Evolutionary conservation across 805 yeast species (phyloP).

Genomic region (Zygoascus bituminiphila): DNA sequence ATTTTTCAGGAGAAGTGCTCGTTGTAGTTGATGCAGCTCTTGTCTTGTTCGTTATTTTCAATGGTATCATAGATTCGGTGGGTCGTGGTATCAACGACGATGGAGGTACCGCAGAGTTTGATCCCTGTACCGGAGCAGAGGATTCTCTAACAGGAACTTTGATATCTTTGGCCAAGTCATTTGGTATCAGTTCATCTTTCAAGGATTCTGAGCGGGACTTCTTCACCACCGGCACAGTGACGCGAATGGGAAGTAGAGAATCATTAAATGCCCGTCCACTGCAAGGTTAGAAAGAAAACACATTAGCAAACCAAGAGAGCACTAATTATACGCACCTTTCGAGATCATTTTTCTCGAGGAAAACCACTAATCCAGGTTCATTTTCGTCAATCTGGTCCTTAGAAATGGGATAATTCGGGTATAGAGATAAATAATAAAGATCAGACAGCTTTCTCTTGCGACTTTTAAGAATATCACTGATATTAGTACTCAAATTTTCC

Average conservation of each 20-base stretch:
- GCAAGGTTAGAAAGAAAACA: not conserved
- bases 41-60: not conserved
- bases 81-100: not conserved
- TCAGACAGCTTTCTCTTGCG: constrained; percentile 55
- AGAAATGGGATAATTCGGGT: constrained; percentile 41
- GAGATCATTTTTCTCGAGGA: constrained; percentile 45
- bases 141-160: not conserved
- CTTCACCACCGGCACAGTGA: not conserved
- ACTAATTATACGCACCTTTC: constrained; percentile 34
- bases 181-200: not conserved
- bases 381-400: constrained; percentile 31
- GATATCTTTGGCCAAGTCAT: not conserved
- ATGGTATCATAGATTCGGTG: not conserved
- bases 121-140: not conserved
- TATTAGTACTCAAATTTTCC: not conserved
- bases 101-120: not conserved
- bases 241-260: not conserved
- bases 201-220: not conserved
- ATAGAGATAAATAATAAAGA: constrained; percentile 48
- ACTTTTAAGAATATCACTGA: constrained; percentile 20
- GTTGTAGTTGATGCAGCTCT: too few species aligned
- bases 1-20: not conserved
- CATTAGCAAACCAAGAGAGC: not conserved
- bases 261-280: constrained; percentile 26
- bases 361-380: constrained; percentile 36